Percentiles rank a stretch among this genome's conserved stretches.
Evolutionary conservation across 2,329 filamentous ascomycete species (phyloP).

Genomic region (Calonectria fujianensis): DNA sequence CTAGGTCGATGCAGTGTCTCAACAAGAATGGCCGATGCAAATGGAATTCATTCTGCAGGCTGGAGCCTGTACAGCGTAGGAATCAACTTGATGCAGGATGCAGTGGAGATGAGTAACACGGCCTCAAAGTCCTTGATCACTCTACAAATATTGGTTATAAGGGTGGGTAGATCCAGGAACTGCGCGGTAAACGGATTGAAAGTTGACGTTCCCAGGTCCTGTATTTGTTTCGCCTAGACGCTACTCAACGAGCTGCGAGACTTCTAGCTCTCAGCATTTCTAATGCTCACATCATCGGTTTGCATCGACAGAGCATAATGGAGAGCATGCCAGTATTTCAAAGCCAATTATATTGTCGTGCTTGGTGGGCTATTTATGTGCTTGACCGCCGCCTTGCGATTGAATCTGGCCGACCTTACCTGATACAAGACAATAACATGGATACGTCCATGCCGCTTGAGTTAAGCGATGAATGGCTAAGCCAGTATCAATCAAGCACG

Average conservation of each 20-base stretch:
- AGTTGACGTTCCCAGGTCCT: conserved; percentile 31
- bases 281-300: conserved; percentile 42
- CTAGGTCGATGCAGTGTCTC: conserved; percentile 46
- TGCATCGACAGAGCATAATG: conserved; percentile 44
- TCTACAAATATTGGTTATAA: conserved; percentile 42
- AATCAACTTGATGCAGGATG: conserved; percentile 38
- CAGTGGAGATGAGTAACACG: conserved; percentile 43
- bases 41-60: conserved; percentile 43
- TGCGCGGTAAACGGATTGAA: background rate
- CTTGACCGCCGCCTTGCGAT: conserved; percentile 45
- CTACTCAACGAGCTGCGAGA: conserved; percentile 43
- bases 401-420: conserved; percentile 44
- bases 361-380: conserved; percentile 45
- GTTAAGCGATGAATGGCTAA: conserved; percentile 46
- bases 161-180: conserved; percentile 28
- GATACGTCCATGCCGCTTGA: conserved; percentile 41
- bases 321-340: conserved; percentile 43
- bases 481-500: conserved; percentile 11
- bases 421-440: conserved; percentile 47
- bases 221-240: conserved; percentile 46
- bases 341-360: conserved; percentile 43
- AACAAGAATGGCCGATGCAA: conserved; percentile 42
- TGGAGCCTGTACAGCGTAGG: conserved; percentile 46
- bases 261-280: conserved; percentile 42
- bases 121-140: conserved; percentile 44